These are phyloP conservation scores for Hypocrella siamensis DNA, from an alignment of 2,329 filamentous ascomycete species.

Conservation along the genomic window DNA sequence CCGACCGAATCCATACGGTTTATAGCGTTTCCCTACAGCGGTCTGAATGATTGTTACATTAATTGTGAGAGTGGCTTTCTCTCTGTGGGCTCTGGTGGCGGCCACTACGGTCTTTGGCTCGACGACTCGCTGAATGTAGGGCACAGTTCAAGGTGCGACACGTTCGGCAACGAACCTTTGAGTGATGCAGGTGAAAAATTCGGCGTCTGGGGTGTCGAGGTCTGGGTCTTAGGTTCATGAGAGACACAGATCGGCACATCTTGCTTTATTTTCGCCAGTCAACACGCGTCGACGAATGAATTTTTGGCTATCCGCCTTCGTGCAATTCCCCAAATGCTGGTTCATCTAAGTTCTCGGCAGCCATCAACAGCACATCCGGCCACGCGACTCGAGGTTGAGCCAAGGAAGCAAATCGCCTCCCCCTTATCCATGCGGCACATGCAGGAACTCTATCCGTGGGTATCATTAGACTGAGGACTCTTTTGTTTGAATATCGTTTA, in stretches of 20 bases:
- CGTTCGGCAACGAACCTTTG: constrained; percentile 86
- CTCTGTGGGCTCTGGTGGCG: constrained; percentile 75
- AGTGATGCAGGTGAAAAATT: constrained; percentile 92
- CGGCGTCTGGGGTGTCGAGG: constrained; percentile 74
- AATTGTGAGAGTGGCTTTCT: constrained; percentile 78
- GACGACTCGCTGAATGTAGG: constrained; percentile 74
- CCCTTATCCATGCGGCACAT: no score
- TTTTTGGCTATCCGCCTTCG: no score
- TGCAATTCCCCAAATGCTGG: no score
- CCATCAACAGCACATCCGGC: no score
- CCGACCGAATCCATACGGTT: constrained; percentile 67
- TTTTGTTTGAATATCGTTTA: no score
- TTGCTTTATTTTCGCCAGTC: constrained; percentile 2
- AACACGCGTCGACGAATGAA: not conserved
- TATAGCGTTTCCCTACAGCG: constrained; percentile 93
- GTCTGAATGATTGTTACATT: constrained; percentile 92
- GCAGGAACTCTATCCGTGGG: no score
- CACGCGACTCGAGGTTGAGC: no score
- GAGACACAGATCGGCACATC: not conserved
- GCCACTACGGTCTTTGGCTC: constrained; percentile 86
- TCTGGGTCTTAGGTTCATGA: constrained; percentile 70
- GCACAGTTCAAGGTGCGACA: constrained; percentile 69
- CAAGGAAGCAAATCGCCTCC: no score
- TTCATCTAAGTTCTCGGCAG: no score
- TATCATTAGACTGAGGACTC: no score